Evolutionary conservation across 257 asterid genomes (phyloP), one percentile per base, ranked within the genome.

Genomic region (Ajuga chamaepitys): DNA sequence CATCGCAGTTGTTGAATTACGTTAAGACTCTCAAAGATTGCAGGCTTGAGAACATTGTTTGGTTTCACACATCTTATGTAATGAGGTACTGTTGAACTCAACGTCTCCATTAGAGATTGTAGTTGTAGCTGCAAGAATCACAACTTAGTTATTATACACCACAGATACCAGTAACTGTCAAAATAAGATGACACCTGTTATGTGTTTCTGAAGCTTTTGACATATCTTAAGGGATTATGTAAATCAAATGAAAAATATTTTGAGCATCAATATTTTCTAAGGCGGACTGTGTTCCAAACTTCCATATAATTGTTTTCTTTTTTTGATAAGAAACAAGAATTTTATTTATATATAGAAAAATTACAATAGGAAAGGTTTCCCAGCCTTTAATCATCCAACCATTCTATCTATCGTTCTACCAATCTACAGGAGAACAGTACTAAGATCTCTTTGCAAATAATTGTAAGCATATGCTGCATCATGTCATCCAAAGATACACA

Each of bases 61-160:
- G 99, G 99, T 77, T 94, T 94, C 74, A 94, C 99, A 72, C 99
- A 94, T 77, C 99, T 90, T 79, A 94, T 94, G 80, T 94, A 90
- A 83, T 94, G 95, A 76, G 99, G 99, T 76, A 90, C 99, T 24
- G 99, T 91, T 67, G 91, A 83, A 77, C 47, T 90, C 73, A 94
- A 83, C 45, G 95, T 94, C 66, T 94, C 99, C 99, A 94, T 94
- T 72, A 94, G 82, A 70, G 99, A 94, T 83, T 86, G 95, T 68
- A 94, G 89, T 86, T 94, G 99, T 67, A 80, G 83, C 98, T 94
- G 91, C 89, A 81, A 72, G 65, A 70, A 82, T 18, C 70, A 69
- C 47, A 72, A 61, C 26, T 64, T 20, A 70, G 75, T 57, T 70
- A 24, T 48, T 52, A 70, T 67, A 58, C 69, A 72, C 72, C 67